These are phyloP conservation scores for Astrothelium macrocarpum DNA, from an alignment of 495 filamentous ascomycete species.

Conservation along the genomic window DNA sequence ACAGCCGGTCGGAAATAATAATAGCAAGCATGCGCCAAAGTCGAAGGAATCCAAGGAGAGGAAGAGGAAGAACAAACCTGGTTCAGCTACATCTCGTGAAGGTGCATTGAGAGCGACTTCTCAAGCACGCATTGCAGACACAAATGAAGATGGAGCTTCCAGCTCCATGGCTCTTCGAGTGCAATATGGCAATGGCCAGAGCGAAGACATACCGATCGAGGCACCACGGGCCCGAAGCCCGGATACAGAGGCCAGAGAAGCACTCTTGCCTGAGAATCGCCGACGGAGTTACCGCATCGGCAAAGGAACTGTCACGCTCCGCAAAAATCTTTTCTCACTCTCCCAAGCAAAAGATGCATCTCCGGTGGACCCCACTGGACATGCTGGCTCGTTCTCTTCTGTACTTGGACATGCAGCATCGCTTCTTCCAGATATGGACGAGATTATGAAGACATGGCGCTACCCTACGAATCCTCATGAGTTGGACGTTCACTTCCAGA, in stretches of 20 bases:
- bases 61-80: conserved; percentile 49
- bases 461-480: conserved; percentile 50
- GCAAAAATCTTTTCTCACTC: conserved; percentile 43
- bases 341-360: conserved; percentile 28
- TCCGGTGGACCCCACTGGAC: conserved; percentile 27
- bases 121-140: conserved; percentile 34
- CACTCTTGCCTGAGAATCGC: conserved; percentile 42
- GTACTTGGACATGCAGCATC: conserved; percentile 41
- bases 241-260: conserved; percentile 32
- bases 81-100: conserved; percentile 39
- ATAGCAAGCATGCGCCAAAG: conserved; percentile 24
- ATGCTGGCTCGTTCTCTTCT: conserved; percentile 38
- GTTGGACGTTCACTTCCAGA: conserved; percentile 45
- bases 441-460: conserved; percentile 45
- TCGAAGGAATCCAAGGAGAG: conserved; percentile 35
- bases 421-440: conserved; percentile 46
- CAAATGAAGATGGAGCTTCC: conserved; percentile 25
- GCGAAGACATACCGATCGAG: conserved; percentile 42
- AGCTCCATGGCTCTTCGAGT: conserved; percentile 41
- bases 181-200: conserved; percentile 55
- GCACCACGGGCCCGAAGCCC: conserved; percentile 27
- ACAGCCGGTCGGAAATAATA: conserved; percentile 15
- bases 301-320: conserved; percentile 46
- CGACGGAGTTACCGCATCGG: conserved; percentile 46
- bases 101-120: conserved; percentile 34